Base-by-base conservation (phyloP, 139 green algal genomes). In the Chlorella sp. region DNA sequence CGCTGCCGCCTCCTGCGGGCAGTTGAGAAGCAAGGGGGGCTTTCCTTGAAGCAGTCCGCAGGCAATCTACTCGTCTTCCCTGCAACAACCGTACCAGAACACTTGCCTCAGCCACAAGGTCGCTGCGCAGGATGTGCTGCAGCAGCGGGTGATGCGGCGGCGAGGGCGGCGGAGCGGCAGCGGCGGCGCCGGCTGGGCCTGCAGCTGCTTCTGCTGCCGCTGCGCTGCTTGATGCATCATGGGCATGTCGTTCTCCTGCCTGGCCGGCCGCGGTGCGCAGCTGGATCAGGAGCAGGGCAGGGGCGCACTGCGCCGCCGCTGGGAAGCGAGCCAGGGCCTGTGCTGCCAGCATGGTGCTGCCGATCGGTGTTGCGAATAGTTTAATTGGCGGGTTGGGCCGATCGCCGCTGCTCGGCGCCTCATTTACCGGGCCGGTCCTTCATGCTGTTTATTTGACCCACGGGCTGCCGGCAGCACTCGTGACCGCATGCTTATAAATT, bases 41-140 rank as follows among this genome's bases (percentile, higher is more conserved):
- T n/a, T n/a, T n/a, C n/a, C n/a, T n/a, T n/a, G n/a, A n/a, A n/a
- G n/a, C n/a, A n/a, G n/a, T n/a, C n/a, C n/a, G n/a, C n/a, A n/a
- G n/a, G n/a, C n/a, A n/a, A n/a, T n/a, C n/a, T n/a, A n/a, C n/a
- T n/a, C n/a, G n/a, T n/a, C n/a, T n/a, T n/a, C n/a, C n/a, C n/a
- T n/a, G n/a, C n/a, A n/a, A n/a, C n/a, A n/a, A n/a, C n/a, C n/a
- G 47, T 20, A 13, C 55, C 41, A 62, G 6, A 17, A 26, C 6
- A 28, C 65, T 47, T 44, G 63, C 81, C 70, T 86, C 69, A 44
- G 69, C 81, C 15, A 57, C 81, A 3, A 86, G 38, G 56, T 78
- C 70, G 57, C 55, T 41, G 4, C 80, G 44, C 2, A 85, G 47
- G 30, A 78, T 85, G 44, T 55, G 80, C 32, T 85, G 80, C 67